Evolutionary conservation across 2,329 filamentous ascomycete species (phyloP).

Genomic region (Fusarium neocosmosporiellum): DNA sequence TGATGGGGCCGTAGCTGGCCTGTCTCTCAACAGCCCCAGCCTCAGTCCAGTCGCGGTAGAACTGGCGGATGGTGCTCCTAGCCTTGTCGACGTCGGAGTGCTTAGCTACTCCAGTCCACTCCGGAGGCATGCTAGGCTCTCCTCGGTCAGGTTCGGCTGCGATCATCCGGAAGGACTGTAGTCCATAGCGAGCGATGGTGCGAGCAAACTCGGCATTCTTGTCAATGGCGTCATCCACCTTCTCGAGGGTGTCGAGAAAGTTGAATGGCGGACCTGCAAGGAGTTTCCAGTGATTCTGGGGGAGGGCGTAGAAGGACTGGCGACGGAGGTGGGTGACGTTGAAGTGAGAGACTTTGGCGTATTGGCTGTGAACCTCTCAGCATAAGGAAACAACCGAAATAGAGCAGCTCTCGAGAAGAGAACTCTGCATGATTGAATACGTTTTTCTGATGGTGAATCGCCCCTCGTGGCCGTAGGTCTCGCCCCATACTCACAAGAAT

Average conservation of each 20-base stretch:
- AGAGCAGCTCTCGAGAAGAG: not conserved
- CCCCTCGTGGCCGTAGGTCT: slow-evolving; percentile 7
- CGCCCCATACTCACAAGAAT: slow-evolving; percentile 62
- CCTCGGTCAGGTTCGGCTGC: slow-evolving; percentile 50
- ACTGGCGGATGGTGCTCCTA: slow-evolving; percentile 89
- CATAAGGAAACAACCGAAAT: not conserved
- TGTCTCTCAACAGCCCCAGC: slow-evolving; percentile 80
- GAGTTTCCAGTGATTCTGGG: slow-evolving; percentile 84
- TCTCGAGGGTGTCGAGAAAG: slow-evolving; percentile 80
- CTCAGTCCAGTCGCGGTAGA: slow-evolving; percentile 93
- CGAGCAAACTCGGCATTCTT: slow-evolving; percentile 85
- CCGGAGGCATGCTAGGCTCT: slow-evolving; percentile 61
- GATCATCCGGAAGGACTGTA: slow-evolving; percentile 73
- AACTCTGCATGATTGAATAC: not conserved
- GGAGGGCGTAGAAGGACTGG: slow-evolving; percentile 92
- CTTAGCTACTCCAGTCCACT: slow-evolving; percentile 79
- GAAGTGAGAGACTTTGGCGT: slow-evolving; percentile 85
- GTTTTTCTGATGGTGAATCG: slow-evolving; percentile 3
- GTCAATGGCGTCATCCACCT: slow-evolving; percentile 89
- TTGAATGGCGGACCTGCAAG: slow-evolving; percentile 85
- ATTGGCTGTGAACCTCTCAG: slow-evolving; percentile 69
- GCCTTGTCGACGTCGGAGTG: slow-evolving; percentile 87
- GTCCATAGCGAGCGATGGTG: slow-evolving; percentile 76
- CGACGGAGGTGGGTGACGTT: slow-evolving; percentile 92
- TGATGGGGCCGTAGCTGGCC: slow-evolving; percentile 81